Evolutionary conservation across 306 rosid genomes (phyloP), one percentile per base, ranked within the genome.

Genomic region (Chamaecrista fasciculata): DNA sequence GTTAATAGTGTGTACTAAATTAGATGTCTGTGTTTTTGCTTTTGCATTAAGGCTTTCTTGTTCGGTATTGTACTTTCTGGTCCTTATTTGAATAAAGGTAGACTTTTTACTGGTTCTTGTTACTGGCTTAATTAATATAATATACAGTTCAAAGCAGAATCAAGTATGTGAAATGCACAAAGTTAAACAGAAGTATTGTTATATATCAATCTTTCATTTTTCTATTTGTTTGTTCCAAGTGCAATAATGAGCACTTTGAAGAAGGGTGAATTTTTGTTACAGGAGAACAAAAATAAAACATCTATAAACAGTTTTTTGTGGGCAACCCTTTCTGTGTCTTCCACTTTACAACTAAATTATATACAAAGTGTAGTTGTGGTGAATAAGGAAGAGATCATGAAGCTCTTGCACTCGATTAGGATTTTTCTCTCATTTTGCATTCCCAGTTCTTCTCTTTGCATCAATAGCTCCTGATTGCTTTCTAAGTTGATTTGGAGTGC

Each of bases 391-490:
- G 36, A 19, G 73, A 58, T 62, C 62, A 10, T 24, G 65, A 65
- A 43, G 76, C 71, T 46, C 58, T 67, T 42, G 58, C 72, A 63
- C 69, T 49, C 26, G 50, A 29, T 31, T 43, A 31, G 67, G 50
- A 42, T 8, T 31, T 8, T 50, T 36, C 39, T 61, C 72, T 87
- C 82, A 87, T 80, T 86, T 93, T 16, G 84, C 75, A 80, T 60
- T 51, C 70, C 86, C 84, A 48, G 23, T 25, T 63, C 67, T 95
- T 70, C 85, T 76, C 84, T 75, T 91, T 29, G 68, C 85, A 69
- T 86, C 96, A 46, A 44, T 51, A 12, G 81, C 40, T 37, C 66
- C 81, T 37, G 77, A 71, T 33, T 23, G 69, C 79, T 81, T 91
- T 66, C 80, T 81, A 0, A 78, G 71, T 63, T 76, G 91, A 71